These are phyloP conservation scores for Peniophora sp. DNA, from an alignment of 1,284 basidiomycete species.

Conservation along the genomic window DNA sequence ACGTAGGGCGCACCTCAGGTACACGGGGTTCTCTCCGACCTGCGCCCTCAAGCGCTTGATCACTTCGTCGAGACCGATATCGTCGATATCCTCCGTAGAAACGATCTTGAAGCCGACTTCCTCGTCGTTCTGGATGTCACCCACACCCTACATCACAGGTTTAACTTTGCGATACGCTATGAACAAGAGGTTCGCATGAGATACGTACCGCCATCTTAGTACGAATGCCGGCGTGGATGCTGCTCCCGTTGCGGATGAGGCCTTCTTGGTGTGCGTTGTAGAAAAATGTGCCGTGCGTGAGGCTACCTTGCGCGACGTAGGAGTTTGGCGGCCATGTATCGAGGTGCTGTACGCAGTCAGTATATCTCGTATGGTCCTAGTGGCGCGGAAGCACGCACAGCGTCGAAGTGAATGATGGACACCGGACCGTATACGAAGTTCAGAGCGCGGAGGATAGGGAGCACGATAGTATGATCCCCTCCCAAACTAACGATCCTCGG, in stretches of 20 bases:
- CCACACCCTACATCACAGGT: slow-evolving; percentile 33
- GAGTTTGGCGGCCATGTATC: slow-evolving; percentile 57
- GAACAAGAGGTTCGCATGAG: background rate
- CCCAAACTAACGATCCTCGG: slow-evolving; percentile 71
- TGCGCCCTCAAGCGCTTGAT: slow-evolving; percentile 53
- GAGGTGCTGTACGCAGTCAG: slow-evolving; percentile 33
- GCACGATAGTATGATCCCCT: slow-evolving; percentile 74
- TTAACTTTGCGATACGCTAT: background rate
- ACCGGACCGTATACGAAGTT: slow-evolving; percentile 68
- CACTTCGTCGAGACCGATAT: slow-evolving; percentile 55
- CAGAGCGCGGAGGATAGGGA: slow-evolving; percentile 68
- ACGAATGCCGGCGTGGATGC: slow-evolving; percentile 72
- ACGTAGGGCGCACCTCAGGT: slow-evolving; percentile 46
- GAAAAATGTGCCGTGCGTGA: slow-evolving; percentile 77
- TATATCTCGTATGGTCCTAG: no score
- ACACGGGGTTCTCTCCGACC: slow-evolving; percentile 65
- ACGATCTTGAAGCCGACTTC: slow-evolving; percentile 64
- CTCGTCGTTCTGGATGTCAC: slow-evolving; percentile 56
- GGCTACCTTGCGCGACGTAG: slow-evolving; percentile 49
- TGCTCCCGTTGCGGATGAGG: slow-evolving; percentile 54
- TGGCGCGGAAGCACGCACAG: slow-evolving; percentile 13
- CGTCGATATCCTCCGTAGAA: slow-evolving; percentile 68
- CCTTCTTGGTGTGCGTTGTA: slow-evolving; percentile 66
- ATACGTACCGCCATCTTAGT: slow-evolving; percentile 55
- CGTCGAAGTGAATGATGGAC: slow-evolving; percentile 77